phyloP scores from a whole-genome alignment of 768 basidiomycete genomes.

The Pulveroboletus sp. region DNA sequence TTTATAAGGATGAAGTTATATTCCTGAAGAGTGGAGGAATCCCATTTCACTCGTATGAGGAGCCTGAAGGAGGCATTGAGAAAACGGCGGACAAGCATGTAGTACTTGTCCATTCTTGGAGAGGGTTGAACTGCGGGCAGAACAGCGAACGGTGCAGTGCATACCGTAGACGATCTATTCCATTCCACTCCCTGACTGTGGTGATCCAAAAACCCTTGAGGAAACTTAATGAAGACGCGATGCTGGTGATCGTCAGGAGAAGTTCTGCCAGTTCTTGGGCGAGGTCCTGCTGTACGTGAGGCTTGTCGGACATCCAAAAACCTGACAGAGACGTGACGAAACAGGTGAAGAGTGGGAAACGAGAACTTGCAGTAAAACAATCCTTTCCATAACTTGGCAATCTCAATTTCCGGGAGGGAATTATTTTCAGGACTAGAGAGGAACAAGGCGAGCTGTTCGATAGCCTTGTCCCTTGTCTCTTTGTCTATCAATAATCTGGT shows the following conservation, averaged over 20 bases:
- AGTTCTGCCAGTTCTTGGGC: constrained; percentile 83
- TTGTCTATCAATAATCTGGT: constrained; percentile 54
- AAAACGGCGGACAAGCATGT: constrained; percentile 89
- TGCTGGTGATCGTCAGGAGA: constrained; percentile 59
- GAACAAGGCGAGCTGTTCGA: constrained; percentile 73
- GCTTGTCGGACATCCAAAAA: constrained; percentile 99
- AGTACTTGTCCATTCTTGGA: constrained; percentile 91
- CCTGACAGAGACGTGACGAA: constrained; percentile 43
- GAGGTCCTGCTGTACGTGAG: constrained; percentile 88
- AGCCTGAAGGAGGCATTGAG: constrained; percentile 82
- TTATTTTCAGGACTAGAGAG: constrained; percentile 62
- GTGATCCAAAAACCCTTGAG: constrained; percentile 88
- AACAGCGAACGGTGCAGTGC: constrained; percentile 15
- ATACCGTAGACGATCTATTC: constrained; percentile 86
- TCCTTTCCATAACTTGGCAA: constrained; percentile 96
- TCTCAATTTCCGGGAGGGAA: constrained; percentile 64
- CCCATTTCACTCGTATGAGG: constrained; percentile 70
- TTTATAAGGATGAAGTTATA: constrained; percentile 65
- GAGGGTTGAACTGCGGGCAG: not conserved
- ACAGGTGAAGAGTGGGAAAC: not conserved
- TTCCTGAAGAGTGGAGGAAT: constrained; percentile 43
- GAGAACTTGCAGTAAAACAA: constrained; percentile 82
- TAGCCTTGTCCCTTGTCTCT: constrained; percentile 85
- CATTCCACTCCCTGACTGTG: constrained; percentile 88
- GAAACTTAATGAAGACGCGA: constrained; percentile 63